Base-by-base conservation (phyloP, 208 protist genomes). In the Blastocrithidia nonstop region DNA sequence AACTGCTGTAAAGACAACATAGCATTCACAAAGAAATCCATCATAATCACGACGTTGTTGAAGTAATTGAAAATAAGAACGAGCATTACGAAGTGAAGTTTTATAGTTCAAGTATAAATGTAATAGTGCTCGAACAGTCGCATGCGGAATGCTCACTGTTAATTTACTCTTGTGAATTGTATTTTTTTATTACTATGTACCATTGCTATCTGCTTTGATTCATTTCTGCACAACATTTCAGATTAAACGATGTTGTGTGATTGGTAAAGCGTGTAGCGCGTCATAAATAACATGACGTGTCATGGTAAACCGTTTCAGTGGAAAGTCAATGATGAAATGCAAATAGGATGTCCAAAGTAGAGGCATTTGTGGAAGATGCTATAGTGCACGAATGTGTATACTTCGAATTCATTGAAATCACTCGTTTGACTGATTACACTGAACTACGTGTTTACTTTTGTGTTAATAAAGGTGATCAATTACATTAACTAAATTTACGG, bases 241-340 rank as follows among this genome's bases (percentile, higher is more conserved):
- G 13, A 91, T 51, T 25, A 58, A 70, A 32, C 77, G 61, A 41
- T 91, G 82, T 55, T 91, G 82, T 6, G 74, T 88, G 6, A 63
- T 41, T 5, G 82, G 82, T 15, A 91, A 66, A 4, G 74, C 54
- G 17, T 47, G 19, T 8, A 91, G 57, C 0, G 61, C 57, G 4
- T 65, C 51, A 20, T 39, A 47, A 21, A 88, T 61, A 8, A 77
- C 35, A 40, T 88, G 71, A 1, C 82, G 71, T 41, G 45, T 41
- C 40, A 84, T 79, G 4, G 67, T 82, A 44, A 87, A 57, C 22
- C 77, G 70, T 23, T 57, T 61, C 20, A 71, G 45, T 15, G 50
- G 37, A 9, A 63, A 35, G 6, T 37, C 45, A 51, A 73, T 60
- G 8, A 82, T 57, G 58, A 84, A 86, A 42, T 88, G 50, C 32